Evolutionary conservation across 768 basidiomycete species (phyloP), one percentile per base, ranked within the genome.

Genomic region (Leccinum fibrillosum): DNA sequence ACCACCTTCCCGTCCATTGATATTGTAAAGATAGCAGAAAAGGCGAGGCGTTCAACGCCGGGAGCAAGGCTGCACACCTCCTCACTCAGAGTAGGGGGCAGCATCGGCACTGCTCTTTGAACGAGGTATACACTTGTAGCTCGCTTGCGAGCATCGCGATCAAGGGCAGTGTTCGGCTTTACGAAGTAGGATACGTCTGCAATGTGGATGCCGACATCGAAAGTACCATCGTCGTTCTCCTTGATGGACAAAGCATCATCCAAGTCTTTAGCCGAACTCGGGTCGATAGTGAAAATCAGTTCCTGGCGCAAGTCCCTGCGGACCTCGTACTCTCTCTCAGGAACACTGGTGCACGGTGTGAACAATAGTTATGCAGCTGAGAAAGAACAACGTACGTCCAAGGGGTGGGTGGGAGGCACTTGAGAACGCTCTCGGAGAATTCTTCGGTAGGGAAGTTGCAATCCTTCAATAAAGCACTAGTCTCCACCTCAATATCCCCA

Each of bases 401-500:
- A 13, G 97, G 97, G 60, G 91, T 82, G 23, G 97, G 32, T 13
- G 32, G 32, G 12, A 34, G 76, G 70, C 97, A 98, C 74, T 98
- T 98, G 62, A 94, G 69, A 23, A 98, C 94, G 66, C 90, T 90
- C 49, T 99, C 97, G 9, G 88, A 85, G 75, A 99, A 99, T 62
- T 98, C 97, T 73, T 96, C 94, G 0, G 93, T 91, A 2, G 96
- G 93, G 86, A 98, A 98, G 75, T 98, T 98, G 80, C 94, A 98
- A 72, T 99, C 97, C 74, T 98, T 98, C 63, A 99, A 80, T 59
- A 99, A 78, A 8, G 97, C 97, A 60, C 92, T 95, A 5, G 96
- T 98, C 75, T 99, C 97, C 8, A 97, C 94, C 74, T 98, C 94
- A 53, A 96, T 88, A 63, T 99, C 92, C n/a, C 97, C 97, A 60